Evolutionary conservation across 768 basidiomycete genomes (phyloP).

Genomic region (Cystobasidium tubakii): DNA sequence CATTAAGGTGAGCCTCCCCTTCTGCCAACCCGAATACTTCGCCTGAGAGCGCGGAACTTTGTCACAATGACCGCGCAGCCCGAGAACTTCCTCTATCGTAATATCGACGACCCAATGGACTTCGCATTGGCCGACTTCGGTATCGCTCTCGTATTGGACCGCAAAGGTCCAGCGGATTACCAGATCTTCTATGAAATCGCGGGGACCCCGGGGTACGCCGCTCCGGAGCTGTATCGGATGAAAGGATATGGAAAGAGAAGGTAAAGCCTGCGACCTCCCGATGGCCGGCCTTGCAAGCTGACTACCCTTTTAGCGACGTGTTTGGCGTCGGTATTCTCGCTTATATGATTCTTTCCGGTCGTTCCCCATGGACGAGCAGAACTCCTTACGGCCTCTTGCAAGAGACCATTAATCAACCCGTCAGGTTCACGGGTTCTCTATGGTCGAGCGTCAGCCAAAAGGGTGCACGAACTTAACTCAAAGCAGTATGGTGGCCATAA

Average conservation of each 20-base stretch:
- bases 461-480: too few relatives aligned
- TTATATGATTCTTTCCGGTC: constrained; percentile 6
- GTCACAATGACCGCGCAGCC: background rate
- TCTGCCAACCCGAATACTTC: background rate
- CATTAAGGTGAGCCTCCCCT: constrained; percentile 14
- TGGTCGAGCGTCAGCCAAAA: background rate
- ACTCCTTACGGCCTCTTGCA: background rate
- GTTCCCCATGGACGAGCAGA: constrained; percentile 7
- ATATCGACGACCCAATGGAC: constrained; percentile 17
- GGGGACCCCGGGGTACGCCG: constrained; percentile 14
- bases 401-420: constrained; percentile 1
- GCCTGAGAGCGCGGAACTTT: background rate
- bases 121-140: constrained; percentile 28
- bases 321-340: constrained; percentile 13
- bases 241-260: constrained; percentile 12
- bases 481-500: too few relatives aligned
- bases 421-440: background rate
- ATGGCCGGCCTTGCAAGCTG: too few relatives aligned
- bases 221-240: constrained; percentile 12
- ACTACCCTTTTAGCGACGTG: background rate
- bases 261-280: background rate
- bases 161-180: background rate
- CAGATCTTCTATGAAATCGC: background rate
- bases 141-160: constrained; percentile 16
- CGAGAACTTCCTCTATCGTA: constrained; percentile 26